These are phyloP conservation scores for Dendrobium chrysotoxum DNA, from an alignment of 106 monocot genomes.

Conservation along the genomic window DNA sequence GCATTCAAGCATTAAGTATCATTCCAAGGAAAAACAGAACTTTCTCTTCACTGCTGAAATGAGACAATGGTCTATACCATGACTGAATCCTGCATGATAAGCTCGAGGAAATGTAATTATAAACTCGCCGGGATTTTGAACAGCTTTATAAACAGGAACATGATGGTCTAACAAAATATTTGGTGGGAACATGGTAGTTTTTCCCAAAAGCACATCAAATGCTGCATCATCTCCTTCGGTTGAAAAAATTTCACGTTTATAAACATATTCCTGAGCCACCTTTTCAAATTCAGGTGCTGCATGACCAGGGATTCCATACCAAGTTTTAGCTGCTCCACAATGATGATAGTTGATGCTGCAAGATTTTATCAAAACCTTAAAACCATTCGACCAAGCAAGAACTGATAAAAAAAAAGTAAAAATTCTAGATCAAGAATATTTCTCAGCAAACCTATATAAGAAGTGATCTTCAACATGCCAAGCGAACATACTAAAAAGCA, in stretches of 20 bases:
- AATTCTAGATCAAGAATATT: constrained; percentile 4
- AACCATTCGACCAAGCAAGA: background rate
- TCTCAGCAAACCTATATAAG: constrained; percentile 64
- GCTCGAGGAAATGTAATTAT: constrained; percentile 90
- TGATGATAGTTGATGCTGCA: constrained; percentile 98
- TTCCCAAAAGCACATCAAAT: constrained; percentile 76
- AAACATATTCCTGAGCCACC: constrained; percentile 62
- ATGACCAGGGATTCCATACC: constrained; percentile 94
- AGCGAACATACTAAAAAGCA: constrained; percentile 98
- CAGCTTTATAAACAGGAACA: constrained; percentile 91
- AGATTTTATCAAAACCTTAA: background rate
- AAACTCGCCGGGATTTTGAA: constrained; percentile 91
- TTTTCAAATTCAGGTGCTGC: constrained; percentile 75
- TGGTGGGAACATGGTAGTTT: constrained; percentile 96
- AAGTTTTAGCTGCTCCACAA: constrained; percentile 94
- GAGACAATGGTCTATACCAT: constrained; percentile 36
- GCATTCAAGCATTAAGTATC: background rate
- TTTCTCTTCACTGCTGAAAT: background rate
- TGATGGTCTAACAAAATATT: constrained; percentile 67
- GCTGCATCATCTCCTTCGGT: constrained; percentile 65
- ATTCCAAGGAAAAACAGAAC: background rate
- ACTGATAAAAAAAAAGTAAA: background rate
- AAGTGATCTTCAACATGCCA: constrained; percentile 99
- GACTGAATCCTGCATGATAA: constrained; percentile 97
- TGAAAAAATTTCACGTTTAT: constrained; percentile 56